Base-by-base conservation (phyloP, 257 asterid species). In the Salvia hispanica region DNA sequence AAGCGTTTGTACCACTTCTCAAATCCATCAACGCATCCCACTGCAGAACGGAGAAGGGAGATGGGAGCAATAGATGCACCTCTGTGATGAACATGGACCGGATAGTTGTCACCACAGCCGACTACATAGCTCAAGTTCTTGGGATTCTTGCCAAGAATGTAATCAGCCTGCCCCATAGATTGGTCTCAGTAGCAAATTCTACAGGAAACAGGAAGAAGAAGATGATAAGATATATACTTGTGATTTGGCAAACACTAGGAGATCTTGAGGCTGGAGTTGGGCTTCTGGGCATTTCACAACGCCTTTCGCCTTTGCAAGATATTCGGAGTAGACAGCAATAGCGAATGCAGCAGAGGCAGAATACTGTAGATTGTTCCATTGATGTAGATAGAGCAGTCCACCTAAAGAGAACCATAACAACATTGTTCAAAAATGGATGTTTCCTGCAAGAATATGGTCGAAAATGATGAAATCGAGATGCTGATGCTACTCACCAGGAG, bases 351-450 rank as follows among this genome's bases (percentile, higher is more conserved):
- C 88, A 1, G 97, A 82, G 70, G 95, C 76, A 7, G 87, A 73
- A 31, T 89, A 92, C 74, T 92, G 98, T 66, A 92, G 74, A 52
- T 88, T 89, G 85, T 92, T 92, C 98, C 91, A 89, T 25, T 88
- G 84, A 0, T 66, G 86, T 13, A 82, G 31, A 40, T 87, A 83
- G 12, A 88, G 62, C 42, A 92, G 83, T 37, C 97, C 97, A 0
- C 95, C 98, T 88, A 42, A 69, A 67, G 43, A 61, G 25, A 2
- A 43, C 9, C 39, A 54, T 1, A 52, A 6, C 36, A 21, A 12
- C 43, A 43, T 44, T 28, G 36, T 44, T 56, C 9, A 31, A 43
- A 18, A 57, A 55, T 55, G 46, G 9, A 15, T 15, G 65, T 12
- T 56, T 56, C 39, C 14, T 18, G 57, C 34, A 67, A 43, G 58